These are phyloP conservation scores for Noccaea caerulescens DNA, from an alignment of 345 rosid species.

Conservation along the genomic window DNA sequence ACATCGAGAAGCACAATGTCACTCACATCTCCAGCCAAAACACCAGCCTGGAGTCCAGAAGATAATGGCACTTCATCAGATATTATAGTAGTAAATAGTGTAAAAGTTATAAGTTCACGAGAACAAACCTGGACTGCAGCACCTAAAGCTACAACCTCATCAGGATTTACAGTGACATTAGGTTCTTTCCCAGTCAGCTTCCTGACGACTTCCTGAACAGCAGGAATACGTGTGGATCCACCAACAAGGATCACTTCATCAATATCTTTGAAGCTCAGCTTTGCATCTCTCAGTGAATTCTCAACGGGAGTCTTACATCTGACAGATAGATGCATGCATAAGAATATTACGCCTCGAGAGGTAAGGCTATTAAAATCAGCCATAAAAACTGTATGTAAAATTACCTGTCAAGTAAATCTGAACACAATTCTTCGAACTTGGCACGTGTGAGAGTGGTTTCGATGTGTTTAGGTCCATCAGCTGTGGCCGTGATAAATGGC, in stretches of 20 bases:
- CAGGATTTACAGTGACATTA: slow-evolving; percentile 95
- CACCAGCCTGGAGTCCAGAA: slow-evolving; percentile 72
- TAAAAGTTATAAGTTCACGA: background rate
- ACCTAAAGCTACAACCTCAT: slow-evolving; percentile 97
- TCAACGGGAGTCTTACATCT: slow-evolving; percentile 92
- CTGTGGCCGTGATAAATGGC: slow-evolving; percentile 99
- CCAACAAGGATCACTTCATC: slow-evolving; percentile 99
- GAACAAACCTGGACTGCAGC: slow-evolving; percentile 94
- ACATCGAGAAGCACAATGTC: slow-evolving; percentile 93
- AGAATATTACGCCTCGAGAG: background rate
- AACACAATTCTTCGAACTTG: slow-evolving; percentile 91
- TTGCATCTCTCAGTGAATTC: slow-evolving; percentile 85
- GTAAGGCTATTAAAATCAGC: no score
- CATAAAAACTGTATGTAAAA: background rate
- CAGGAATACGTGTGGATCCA: slow-evolving; percentile 97
- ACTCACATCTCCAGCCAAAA: slow-evolving; percentile 92
- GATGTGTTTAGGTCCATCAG: slow-evolving; percentile 98
- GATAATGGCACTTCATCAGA: slow-evolving; percentile 5
- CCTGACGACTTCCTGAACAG: slow-evolving; percentile 92
- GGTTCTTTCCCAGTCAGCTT: slow-evolving; percentile 93
- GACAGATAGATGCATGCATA: background rate
- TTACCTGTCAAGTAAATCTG: slow-evolving; percentile 90
- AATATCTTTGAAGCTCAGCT: slow-evolving; percentile 77
- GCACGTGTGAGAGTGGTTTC: slow-evolving; percentile 90
- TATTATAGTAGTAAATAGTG: background rate